Percentiles rank a stretch among this genome's conserved stretches.
Evolutionary conservation across 2,329 filamentous ascomycete species (phyloP).

Genomic region (Venturia aucupariae): DNA sequence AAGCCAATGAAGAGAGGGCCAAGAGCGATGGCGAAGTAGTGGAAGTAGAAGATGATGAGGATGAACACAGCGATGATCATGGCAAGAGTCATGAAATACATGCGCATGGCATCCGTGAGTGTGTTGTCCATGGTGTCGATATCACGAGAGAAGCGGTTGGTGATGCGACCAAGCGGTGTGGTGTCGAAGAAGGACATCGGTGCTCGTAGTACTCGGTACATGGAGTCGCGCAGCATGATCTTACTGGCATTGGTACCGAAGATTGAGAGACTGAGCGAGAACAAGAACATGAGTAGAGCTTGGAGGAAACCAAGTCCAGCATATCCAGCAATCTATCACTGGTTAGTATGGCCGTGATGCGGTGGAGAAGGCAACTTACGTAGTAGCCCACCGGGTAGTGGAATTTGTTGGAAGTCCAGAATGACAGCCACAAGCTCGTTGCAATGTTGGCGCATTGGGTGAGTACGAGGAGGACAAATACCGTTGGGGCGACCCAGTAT

Average conservation of each 20-base stretch:
- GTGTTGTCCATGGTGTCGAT: conserved; percentile 96
- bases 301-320: conserved; percentile 64
- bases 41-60: conserved; percentile 89
- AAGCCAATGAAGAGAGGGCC: conserved; percentile 67
- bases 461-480: conserved; percentile 57
- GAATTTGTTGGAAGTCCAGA: conserved; percentile 79
- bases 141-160: conserved; percentile 91
- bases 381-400: conserved; percentile 58
- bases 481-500: conserved; percentile 54
- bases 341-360: conserved; percentile 20
- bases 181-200: conserved; percentile 94
- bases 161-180: conserved; percentile 87
- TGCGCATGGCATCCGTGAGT: conserved; percentile 78
- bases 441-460: conserved; percentile 78
- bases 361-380: conserved; percentile 44
- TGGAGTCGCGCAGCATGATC: conserved; percentile 69
- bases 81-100: conserved; percentile 79
- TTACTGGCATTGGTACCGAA: conserved; percentile 76
- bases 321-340: conserved; percentile 50
- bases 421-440: conserved; percentile 87
- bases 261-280: conserved; percentile 68
- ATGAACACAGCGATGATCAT: conserved; percentile 78
- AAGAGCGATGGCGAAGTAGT: conserved; percentile 70
- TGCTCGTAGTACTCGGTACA: conserved; percentile 61
- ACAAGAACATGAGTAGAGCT: conserved; percentile 67